Evolutionary conservation across 495 filamentous ascomycete genomes (phyloP), one percentile per base, ranked within the genome.

Genomic region (Tetracladium marchalianum): DNA sequence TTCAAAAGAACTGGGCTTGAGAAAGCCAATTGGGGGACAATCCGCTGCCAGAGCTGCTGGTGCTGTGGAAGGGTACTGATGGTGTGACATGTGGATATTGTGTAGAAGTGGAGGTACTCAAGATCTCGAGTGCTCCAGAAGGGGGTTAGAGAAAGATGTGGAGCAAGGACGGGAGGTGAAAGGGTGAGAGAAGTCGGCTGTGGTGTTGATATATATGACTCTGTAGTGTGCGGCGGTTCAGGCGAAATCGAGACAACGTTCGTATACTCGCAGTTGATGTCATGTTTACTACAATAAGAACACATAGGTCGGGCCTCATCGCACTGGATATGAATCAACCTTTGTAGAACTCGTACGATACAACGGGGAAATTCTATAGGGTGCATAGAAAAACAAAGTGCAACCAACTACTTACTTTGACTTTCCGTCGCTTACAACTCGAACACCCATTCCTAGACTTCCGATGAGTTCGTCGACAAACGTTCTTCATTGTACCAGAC

Each of bases 271-370:
- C 13, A 40, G 11, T 16, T 13, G 5, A 40, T 16, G 36, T 71
- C 76, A 57, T 81, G 74, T 46, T 72, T 76, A 22, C 68, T 56
- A 58, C 77, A 81, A 58, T 78, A 77, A 37, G 70, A 67, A 50
- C 77, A 81, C 13, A 67, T 57, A 0, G 77, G 77, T 57, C 79
- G 75, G 11, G 71, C 61, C 51, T 81, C 77, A 55, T 81, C 77
- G 61, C 77, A 81, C 72, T 80, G 58, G 39, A 47, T 19, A 9
- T 11, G 17, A 36, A 39, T 27, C 3, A 27, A 7, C 7, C 22
- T 27, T 27, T 27, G 3, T 3, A 7, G 3, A 27, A 27, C 7
- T 27, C 7, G 22, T 7, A 27, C 3, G 22, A 7, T 27, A n/a
- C n/a, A 27, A 27, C 22, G 22, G 22, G 22, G 22, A 27, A 7